Evolutionary conservation across 2,329 filamentous ascomycete species (phyloP).

Genomic region (Aspergillus calidoustus): DNA sequence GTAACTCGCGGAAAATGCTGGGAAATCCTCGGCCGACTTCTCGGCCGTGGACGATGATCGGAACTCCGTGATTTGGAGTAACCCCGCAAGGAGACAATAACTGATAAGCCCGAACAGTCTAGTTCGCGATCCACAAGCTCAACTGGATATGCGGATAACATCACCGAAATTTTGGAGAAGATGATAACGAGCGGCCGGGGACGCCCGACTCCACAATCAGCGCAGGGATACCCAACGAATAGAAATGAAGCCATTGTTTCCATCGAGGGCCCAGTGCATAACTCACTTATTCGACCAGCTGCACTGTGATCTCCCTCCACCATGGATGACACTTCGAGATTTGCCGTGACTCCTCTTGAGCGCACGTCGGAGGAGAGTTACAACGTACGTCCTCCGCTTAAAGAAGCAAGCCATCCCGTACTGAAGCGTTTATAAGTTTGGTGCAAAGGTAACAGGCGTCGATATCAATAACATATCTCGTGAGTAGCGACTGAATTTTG

Average conservation of each 20-base stretch:
- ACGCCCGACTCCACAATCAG: not conserved
- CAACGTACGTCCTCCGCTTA: not conserved
- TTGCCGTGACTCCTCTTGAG: not conserved
- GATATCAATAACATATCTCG: constrained; percentile 1
- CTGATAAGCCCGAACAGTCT: no score
- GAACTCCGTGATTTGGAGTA: no score
- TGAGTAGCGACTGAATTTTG: not conserved
- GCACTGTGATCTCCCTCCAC: not conserved
- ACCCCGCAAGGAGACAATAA: no score
- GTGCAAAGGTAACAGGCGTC: constrained; percentile 1
- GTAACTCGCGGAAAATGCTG: not conserved
- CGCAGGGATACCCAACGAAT: not conserved
- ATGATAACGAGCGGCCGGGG: constrained; percentile 3
- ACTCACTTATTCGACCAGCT: no score
- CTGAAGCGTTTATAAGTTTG: not conserved
- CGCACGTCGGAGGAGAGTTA: constrained; percentile 2
- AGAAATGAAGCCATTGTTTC: not conserved
- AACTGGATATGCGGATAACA: no score
- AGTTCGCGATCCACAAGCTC: no score
- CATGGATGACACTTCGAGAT: not conserved
- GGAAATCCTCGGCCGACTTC: no score
- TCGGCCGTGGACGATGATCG: not conserved
- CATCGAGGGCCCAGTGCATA: not conserved
- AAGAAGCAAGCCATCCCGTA: not conserved
- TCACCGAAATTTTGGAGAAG: not conserved